Evolutionary conservation across 1,284 basidiomycete species (phyloP), one percentile per base, ranked within the genome.

Genomic region (Trichosporon coremiiforme): DNA sequence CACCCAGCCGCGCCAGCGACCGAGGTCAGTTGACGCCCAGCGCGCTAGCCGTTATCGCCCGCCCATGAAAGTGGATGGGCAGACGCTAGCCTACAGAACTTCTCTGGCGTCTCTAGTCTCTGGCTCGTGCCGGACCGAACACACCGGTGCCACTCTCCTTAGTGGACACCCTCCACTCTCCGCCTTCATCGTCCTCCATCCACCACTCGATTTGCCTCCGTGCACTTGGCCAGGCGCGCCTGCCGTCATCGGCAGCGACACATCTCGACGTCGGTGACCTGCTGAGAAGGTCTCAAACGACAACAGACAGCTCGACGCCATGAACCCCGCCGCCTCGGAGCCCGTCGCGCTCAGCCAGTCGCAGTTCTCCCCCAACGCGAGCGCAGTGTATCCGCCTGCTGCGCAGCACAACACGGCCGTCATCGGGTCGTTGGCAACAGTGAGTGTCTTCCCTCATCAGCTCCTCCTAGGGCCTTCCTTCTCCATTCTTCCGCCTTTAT

Each of bases 331-430:
- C 6, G 4, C 57, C 7, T 17, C 57, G 22, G 76, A 60, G 57
- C 74, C 75, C 45, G 73, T 74, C 1, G 68, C 76, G 66, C 69
- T 63, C 64, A 75, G 36, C 63, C 73, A n/a, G 2, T 76, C 76
- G 1, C 75, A 78, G 64, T 79, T 78, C 72, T 75, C 75, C 5
- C 79, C 80, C 9, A 66, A 71, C 6, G 68, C 78, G n/a, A 79
- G 79, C 22, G 78, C 81, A 0, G 71, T 93, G 57, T 92, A 90
- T 76, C 85, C 86, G 0, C 89, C 90, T 1, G 91, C 93, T 74
- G 87, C 92, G 36, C 82, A 87, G 71, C 89, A 88, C 80, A 94
- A 94, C 80, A 86, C 86, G 20, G 84, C 87, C 12, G 75, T 84
- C 8, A 82, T 91, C 33, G 86, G 86, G 6, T 77, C 78, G 6